phyloP scores from a whole-genome alignment of 371 early-diverging fungal genomes.

The Circinella minor region DNA sequence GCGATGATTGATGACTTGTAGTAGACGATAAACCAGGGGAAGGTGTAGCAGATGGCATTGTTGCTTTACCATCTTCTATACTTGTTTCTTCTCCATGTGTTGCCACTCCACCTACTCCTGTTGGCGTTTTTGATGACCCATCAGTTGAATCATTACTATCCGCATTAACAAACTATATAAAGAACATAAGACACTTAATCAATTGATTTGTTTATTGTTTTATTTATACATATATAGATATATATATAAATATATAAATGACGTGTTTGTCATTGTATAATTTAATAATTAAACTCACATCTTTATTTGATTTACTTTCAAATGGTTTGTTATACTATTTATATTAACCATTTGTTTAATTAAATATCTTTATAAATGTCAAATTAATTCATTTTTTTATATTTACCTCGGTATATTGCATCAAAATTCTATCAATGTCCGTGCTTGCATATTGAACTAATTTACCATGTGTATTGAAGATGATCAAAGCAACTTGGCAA shows the following conservation, averaged over 20 bases:
- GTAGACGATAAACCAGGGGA: background rate
- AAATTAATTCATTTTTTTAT: too few relatives aligned
- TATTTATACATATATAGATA: too few relatives aligned
- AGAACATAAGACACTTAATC: too few relatives aligned
- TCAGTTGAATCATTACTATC: background rate
- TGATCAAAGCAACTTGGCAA: conserved; percentile 94
- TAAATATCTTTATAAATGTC: too few relatives aligned
- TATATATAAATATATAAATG: background rate
- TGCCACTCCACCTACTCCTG: background rate
- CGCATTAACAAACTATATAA: background rate
- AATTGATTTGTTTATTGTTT: too few relatives aligned
- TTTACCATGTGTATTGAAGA: conserved; percentile 91
- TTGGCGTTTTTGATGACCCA: background rate
- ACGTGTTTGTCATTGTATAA: background rate
- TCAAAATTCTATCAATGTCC: conserved; percentile 90
- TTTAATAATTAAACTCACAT: conserved; percentile 25
- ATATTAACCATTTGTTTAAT: too few relatives aligned
- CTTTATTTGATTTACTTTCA: conserved; percentile 49
- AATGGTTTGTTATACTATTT: conserved; percentile 42
- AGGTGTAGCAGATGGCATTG: background rate
- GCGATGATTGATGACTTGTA: background rate
- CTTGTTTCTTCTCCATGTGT: background rate
- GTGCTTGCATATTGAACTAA: conserved; percentile 91
- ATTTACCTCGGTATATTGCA: conserved; percentile 88
- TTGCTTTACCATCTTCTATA: background rate